Base-by-base conservation (phyloP, 2,329 filamentous ascomycete genomes). In the Immersiporthe knoxdaviesiana region DNA sequence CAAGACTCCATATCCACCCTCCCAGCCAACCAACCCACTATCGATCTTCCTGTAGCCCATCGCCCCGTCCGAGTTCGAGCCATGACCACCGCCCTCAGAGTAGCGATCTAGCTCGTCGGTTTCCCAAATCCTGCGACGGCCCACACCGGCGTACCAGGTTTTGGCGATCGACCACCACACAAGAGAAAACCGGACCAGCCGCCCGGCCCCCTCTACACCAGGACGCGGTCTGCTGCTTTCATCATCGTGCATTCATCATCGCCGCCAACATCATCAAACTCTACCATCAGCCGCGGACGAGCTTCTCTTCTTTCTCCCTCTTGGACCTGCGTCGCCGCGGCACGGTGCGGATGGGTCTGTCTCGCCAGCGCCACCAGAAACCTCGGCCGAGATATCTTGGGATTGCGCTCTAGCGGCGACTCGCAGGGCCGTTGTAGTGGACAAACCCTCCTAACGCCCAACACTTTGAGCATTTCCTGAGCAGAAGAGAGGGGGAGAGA, bases 321-420 rank as follows among this genome's bases (percentile, higher is more conserved):
- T 30, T n/a, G 58, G 52, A 52, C 39, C 41, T 58, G 35, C n/a
- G 50, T 54, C 32, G 37, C 18, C 18, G 39, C 64, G 30, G 39
- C 14, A 32, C 54, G 60, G 63, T 67, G 67, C 69, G 69, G 47
- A 69, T 71, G 69, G 69, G 69, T 71, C 63, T 32, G 47, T 39
- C 35, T 68, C 65, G 67, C 67, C 67, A 65, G 8, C 56, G 50
- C 47, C 54, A 62, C 39, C 24, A 52, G 41, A 62, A 60, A 64
- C 41, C 52, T 54, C 67, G 67, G 35, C 63, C 61, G 69, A 67
- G 60, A 62, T 39, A 65, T 32, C 60, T 65, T 50, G 64, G 65
- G 69, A n/a, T 61, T 44, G 69, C 54, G 59, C 21, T 65, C 37
- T 62, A 71, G 60, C 52, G 27, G 37, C 16, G 62, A 58, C 52